Evolutionary conservation across 2,329 filamentous ascomycete species (phyloP), one percentile per base, ranked within the genome.

Genomic region (Sordariomycetes sp.): DNA sequence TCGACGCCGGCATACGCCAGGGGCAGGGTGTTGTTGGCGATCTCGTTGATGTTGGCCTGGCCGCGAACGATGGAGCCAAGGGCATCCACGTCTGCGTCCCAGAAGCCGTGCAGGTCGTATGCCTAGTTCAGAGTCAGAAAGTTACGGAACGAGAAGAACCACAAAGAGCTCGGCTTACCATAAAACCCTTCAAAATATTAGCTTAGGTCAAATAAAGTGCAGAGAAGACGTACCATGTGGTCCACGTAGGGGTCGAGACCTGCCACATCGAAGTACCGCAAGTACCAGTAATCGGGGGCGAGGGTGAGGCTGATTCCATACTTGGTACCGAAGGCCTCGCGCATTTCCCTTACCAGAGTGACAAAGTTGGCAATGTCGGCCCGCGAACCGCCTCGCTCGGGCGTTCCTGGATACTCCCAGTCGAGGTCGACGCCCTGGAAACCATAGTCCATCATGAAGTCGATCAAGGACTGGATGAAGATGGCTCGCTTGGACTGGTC

Each of bases 41-140:
- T 68, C 43, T 70, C 63, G 3, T 63, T 65, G 0, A 70, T 35
- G 39, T 70, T 67, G 1, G 66, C 65, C 38, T 70, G 64, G 2
- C 47, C 40, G 11, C 16, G 15, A 10, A 17, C 15, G 12, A 21
- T 1, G 48, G 28, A 2, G 61, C 63, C 12, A 46, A 42, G 4
- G 18, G 55, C 8, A 41, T 29, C 20, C 39, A 34, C 3, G 33
- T 33, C 4, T 17, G 28, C 12, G 34, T 67, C 61, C 62, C 62
- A 67, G 2, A 32, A 32, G 12, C 30, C 28, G 25, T 41, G 39
- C 8, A 36, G 17, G 19, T 38, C 32, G 18, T 34, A 38, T 14
- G n/a, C 17, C 56, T n/a, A 12, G 9, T 9, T 9, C 9, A 25
- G n/a, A n/a, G 23, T 25, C n/a, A 25, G 23, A 25, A 25, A 25